Evolutionary conservation across 2,329 filamentous ascomycete species (phyloP).

Genomic region (Aureobasidium pullulans): DNA sequence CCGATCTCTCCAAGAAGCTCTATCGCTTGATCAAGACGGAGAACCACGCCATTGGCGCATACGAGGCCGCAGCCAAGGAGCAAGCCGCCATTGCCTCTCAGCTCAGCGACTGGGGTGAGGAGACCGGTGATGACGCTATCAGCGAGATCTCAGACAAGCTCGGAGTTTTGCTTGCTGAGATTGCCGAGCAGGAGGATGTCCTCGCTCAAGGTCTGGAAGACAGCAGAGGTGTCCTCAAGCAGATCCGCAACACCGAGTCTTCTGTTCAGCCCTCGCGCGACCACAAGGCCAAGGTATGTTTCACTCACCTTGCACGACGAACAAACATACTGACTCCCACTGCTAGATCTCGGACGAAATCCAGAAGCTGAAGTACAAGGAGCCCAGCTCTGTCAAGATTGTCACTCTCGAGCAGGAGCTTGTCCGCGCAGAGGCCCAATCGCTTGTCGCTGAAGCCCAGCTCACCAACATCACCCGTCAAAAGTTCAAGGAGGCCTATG

Average conservation of each 20-base stretch:
- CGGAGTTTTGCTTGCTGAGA: conserved; percentile 81
- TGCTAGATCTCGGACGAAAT: conserved; percentile 77
- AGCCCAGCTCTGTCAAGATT: conserved; percentile 74
- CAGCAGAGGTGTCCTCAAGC: conserved; percentile 72
- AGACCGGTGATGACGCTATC: conserved; percentile 77
- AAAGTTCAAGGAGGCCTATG: conserved; percentile 93
- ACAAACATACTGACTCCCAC: background rate
- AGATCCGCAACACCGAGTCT: conserved; percentile 90
- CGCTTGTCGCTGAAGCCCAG: conserved; percentile 91
- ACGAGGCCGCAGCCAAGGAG: conserved; percentile 80
- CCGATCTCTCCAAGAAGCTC: conserved; percentile 81
- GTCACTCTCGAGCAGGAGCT: conserved; percentile 91
- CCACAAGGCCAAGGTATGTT: conserved; percentile 61
- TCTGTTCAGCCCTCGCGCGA: conserved; percentile 90
- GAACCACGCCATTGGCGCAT: conserved; percentile 77
- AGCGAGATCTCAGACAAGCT: conserved; percentile 93
- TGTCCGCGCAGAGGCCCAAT: conserved; percentile 90
- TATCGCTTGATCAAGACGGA: conserved; percentile 92
- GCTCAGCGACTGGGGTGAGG: conserved; percentile 93
- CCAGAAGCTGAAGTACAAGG: conserved; percentile 81
- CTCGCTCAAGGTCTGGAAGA: conserved; percentile 87
- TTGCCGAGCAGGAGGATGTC: conserved; percentile 85
- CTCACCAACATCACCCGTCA: conserved; percentile 91
- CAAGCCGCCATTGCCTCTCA: conserved; percentile 78
- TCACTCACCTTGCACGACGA: background rate